Conservation (phyloP, 2,329 filamentous ascomycete genomes). For the Clonostachys rosea region DNA sequence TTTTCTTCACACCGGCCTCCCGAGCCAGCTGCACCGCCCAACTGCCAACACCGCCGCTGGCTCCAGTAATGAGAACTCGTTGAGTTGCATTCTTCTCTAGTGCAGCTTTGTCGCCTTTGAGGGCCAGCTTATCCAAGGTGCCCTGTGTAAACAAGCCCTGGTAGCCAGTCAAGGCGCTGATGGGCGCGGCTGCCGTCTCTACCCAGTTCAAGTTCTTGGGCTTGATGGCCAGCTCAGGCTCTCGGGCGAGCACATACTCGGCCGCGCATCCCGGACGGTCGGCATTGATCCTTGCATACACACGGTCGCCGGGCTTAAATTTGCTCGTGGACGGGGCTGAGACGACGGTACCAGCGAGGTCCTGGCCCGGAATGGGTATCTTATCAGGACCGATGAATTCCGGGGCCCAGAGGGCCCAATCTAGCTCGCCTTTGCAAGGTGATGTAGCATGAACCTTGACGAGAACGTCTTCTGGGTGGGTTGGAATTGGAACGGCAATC, state of each 20-base stretch:
- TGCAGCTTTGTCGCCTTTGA: slow-evolving; percentile 18
- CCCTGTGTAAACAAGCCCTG: slow-evolving; percentile 31
- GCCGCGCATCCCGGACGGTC: slow-evolving; percentile 17
- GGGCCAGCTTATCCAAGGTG: slow-evolving; percentile 15
- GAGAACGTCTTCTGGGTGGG: slow-evolving; percentile 16
- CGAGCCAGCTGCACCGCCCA: slow-evolving; percentile 32
- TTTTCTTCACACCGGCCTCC: slow-evolving; percentile 21
- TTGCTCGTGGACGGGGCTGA: slow-evolving; percentile 12
- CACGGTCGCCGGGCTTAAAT: slow-evolving; percentile 22
- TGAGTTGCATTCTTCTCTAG: slow-evolving; percentile 15
- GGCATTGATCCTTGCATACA: slow-evolving; percentile 22
- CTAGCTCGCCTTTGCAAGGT: slow-evolving; percentile 21
- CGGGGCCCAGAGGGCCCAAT: slow-evolving; percentile 16
- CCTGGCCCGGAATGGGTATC: slow-evolving; percentile 23
- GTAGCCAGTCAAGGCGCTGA: slow-evolving; percentile 32
- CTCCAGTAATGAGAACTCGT: slow-evolving; percentile 31
- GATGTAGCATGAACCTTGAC: slow-evolving; percentile 23
- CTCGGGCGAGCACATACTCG: slow-evolving; percentile 22
- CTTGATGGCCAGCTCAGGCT: slow-evolving; percentile 23
- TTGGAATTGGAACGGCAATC: slow-evolving; percentile 8
- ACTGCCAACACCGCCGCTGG: slow-evolving; percentile 29
- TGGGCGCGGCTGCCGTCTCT: slow-evolving; percentile 27
- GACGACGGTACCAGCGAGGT: slow-evolving; percentile 29
- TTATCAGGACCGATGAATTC: slow-evolving; percentile 11
- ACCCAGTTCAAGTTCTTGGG: slow-evolving; percentile 23